Evolutionary conservation across 2,329 filamentous ascomycete species (phyloP), one percentile per base, ranked within the genome.

Genomic region (Ophiobolus disseminans): DNA sequence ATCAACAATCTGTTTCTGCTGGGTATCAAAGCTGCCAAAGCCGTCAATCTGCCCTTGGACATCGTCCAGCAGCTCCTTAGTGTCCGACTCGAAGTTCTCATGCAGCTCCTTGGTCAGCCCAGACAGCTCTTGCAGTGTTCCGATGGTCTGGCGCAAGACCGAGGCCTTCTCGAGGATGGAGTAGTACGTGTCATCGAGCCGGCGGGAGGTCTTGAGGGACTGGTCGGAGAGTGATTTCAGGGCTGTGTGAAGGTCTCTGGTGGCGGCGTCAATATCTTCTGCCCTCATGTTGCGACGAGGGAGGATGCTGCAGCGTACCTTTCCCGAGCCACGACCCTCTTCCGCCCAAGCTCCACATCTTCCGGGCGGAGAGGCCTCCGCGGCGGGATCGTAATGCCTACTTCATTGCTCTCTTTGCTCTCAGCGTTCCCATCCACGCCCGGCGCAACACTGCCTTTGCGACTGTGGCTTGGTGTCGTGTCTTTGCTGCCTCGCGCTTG

Each of bases 121-220:
- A 0, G 86, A 84, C n/a, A 93, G 78, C 58, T 88, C 84, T 62
- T 85, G 86, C 21, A 93, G 76, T 2, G 81, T 81, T 5, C 77
- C 70, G 30, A 91, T 82, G 1, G 85, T 90, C 57, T 78, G 81
- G 44, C 87, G 86, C 28, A 92, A 76, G 1, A 79, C 71, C 40
- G 80, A 81, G 39, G 88, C 79, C 64, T 87, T 89, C 66, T 90
- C 86, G 22, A 91, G 77, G 8, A 91, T 82, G 0, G 84, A 82
- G 56, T 89, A 88, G 73, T 91, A 92, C 3, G 86, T 86, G 49
- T 88, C 83, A 68, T 92, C 88, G 32, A 93, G 82, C 25, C 82
- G 82, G 51, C 81, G 79, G 13, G 86, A 89, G 19, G 86, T 84
- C 17, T 78, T 73, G 45, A 84, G 79, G 17, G 87, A 87, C 67